Conservation (phyloP, 305 asterid species). For the Fraxinus baroniana region DNA sequence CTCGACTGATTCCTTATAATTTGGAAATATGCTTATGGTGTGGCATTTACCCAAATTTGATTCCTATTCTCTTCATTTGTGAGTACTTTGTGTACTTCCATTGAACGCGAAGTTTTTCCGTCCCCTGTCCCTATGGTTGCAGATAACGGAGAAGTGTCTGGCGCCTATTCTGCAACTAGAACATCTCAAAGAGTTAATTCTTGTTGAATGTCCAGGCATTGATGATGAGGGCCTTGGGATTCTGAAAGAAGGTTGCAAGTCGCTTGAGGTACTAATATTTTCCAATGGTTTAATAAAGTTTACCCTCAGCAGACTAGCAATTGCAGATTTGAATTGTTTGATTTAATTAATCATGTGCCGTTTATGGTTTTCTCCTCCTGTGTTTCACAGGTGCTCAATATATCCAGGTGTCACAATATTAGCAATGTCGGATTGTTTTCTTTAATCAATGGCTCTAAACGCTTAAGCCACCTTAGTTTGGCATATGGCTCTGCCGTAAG, state of each 20-base stretch:
- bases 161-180: slow-evolving; percentile 28
- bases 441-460: slow-evolving; percentile 21
- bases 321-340: not conserved
- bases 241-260: slow-evolving; percentile 22
- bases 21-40: not conserved
- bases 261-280: slow-evolving; percentile 26
- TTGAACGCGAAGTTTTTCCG: not conserved
- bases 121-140: slow-evolving; percentile 1
- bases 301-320: not conserved
- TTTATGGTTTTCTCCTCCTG: not conserved
- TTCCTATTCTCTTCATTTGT: not conserved
- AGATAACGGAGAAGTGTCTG: slow-evolving; percentile 36
- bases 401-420: slow-evolving; percentile 29
- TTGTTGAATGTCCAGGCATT: slow-evolving; percentile 33
- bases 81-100: not conserved
- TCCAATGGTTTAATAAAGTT: not conserved
- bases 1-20: not conserved
- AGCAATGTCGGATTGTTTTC: slow-evolving; percentile 26
- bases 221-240: slow-evolving; percentile 31
- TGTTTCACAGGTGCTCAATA: slow-evolving; percentile 27
- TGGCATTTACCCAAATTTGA: not conserved
- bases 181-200: slow-evolving; percentile 32
- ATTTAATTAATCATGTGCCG: not conserved
- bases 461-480: slow-evolving; percentile 26
- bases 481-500: slow-evolving; percentile 27